A percentile compares a stretch with the other conserved stretches of the same genome.
Evolutionary conservation across 2,329 filamentous ascomycete genomes (phyloP).

Genomic region (Hypoxylon rubiginosum): DNA sequence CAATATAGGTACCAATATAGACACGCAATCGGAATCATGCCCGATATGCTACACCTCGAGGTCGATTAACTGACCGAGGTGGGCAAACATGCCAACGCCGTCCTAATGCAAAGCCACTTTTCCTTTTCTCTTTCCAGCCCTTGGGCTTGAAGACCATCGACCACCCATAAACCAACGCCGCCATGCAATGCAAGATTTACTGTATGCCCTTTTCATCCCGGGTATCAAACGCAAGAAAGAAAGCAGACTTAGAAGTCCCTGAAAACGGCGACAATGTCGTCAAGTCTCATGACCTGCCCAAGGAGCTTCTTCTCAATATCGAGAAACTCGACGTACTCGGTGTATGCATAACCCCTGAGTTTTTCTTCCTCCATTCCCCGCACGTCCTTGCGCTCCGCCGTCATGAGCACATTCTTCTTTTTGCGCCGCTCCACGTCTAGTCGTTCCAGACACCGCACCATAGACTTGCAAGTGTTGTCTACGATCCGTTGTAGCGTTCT

Average conservation of each 20-base stretch:
- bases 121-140: constrained; percentile 15
- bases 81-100: constrained; percentile 23
- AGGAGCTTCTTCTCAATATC: constrained; percentile 80
- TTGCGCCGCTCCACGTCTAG: constrained; percentile 80
- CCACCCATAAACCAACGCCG: constrained; percentile 45
- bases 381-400: constrained; percentile 88
- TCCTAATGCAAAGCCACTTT: constrained; percentile 35
- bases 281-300: constrained; percentile 82
- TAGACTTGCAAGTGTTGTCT: constrained; percentile 88
- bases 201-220: constrained; percentile 28
- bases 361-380: constrained; percentile 86
- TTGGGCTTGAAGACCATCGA: constrained; percentile 17
- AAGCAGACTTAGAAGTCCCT: constrained; percentile 74
- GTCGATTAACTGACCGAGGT: constrained; percentile 5
- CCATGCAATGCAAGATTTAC: constrained; percentile 51
- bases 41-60: constrained; percentile 7
- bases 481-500: constrained; percentile 78
- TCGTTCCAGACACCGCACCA: constrained; percentile 87
- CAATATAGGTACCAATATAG: neutral
- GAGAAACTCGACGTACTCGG: constrained; percentile 69
- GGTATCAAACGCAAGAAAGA: constrained; percentile 35
- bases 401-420: constrained; percentile 79
- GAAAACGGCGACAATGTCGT: constrained; percentile 86
- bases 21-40: constrained; percentile 20
- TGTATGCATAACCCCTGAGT: constrained; percentile 80